Evolutionary conservation across 116 monocot species (phyloP), one percentile per base, ranked within the genome.

Genomic region (Cymodocea nodosa): DNA sequence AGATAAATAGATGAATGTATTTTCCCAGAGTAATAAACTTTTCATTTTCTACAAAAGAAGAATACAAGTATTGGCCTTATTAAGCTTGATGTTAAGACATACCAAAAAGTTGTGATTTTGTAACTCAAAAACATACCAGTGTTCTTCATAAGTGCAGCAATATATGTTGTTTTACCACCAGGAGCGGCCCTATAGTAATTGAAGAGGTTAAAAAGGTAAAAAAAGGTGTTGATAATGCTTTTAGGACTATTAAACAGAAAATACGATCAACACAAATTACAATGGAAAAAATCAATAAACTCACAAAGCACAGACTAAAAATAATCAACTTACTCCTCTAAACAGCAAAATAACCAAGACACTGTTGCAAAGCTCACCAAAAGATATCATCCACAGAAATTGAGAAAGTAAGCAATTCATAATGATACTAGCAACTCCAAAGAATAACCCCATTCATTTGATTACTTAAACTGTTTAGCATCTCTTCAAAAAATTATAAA

Each of bases 91-190:
- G 44, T 6, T 44, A 44, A 2, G 44, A 2, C 6, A 11, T 44
- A 44, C 44, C 44, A 44, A 44, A 44, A 44, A 44, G 44, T 8
- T 0, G 11, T 11, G 9, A 44, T 8, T 44, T 44, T 6, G 5
- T 44, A 8, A 11, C 44, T 20, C 5, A 68, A 6, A 39, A 56
- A 63, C 59, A 62, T 67, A 90, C 97, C 91, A 52, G 83, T 85
- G 70, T 97, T 97, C 76, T 87, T 97, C 97, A 90, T 97, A 65
- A 97, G 87, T 67, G 91, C 77, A 18, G 87, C 85, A 77, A 97
- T 97, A 50, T 90, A 87, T 63, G 97, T 97, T 34, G 97, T 97
- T 74, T 97, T 97, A 53, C 97, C 97, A 78, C 97, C 97, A 66
- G 97, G 97, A 68, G 91, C 90, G 69, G 91, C 91, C 23, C 97